These are phyloP conservation scores for Clavariopsis aquatica DNA, from an alignment of 495 filamentous ascomycete genomes.

Conservation along the genomic window DNA sequence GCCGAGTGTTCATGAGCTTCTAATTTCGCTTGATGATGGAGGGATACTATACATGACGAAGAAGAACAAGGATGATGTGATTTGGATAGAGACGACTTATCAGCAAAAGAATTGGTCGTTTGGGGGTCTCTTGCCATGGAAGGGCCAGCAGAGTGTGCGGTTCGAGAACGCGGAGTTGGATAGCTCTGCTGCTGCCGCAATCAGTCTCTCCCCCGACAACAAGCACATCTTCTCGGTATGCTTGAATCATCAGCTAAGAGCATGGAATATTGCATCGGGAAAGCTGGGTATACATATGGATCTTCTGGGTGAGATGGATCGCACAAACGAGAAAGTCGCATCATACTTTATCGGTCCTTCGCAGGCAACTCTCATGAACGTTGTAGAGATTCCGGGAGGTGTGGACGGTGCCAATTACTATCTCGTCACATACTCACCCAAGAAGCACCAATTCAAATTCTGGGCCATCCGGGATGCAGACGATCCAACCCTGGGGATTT, in stretches of 20 bases:
- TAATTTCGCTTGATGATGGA: constrained; percentile 82
- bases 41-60: constrained; percentile 72
- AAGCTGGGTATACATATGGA: constrained; percentile 71
- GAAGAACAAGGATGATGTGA: constrained; percentile 62
- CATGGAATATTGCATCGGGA: constrained; percentile 79
- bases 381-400: constrained; percentile 60
- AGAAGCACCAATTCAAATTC: constrained; percentile 87
- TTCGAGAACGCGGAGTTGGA: constrained; percentile 69
- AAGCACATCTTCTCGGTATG: constrained; percentile 80
- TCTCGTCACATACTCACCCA: constrained; percentile 85
- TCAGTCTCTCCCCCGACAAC: constrained; percentile 63
- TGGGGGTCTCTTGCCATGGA: constrained; percentile 70
- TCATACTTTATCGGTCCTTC: constrained; percentile 76
- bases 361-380: constrained; percentile 68
- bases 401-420: constrained; percentile 65
- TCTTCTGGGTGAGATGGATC: constrained; percentile 60
- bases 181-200: constrained; percentile 61
- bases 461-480: constrained; percentile 74
- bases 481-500: constrained; percentile 61
- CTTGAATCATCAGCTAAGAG: constrained; percentile 80
- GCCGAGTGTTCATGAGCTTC: constrained; percentile 67
- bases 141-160: constrained; percentile 63
- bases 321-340: constrained; percentile 57
- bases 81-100: constrained; percentile 77
- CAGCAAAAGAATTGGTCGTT: constrained; percentile 80